phyloP scores from a whole-genome alignment of 169 alveolate genomes.

The Plasmodium gaboni region DNA sequence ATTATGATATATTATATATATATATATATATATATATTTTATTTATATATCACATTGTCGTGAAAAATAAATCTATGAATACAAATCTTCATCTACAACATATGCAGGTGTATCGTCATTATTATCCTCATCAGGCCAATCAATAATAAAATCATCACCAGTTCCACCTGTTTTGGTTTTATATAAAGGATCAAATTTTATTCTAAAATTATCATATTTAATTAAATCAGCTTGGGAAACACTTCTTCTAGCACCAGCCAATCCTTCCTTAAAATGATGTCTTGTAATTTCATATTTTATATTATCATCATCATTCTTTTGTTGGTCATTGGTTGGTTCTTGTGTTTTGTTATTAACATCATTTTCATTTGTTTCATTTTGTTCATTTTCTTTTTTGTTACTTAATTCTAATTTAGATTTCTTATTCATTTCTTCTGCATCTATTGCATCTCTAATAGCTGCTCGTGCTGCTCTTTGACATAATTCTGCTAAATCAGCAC shows the following conservation, averaged over 20 bases:
- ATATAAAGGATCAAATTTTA: constrained; percentile 98
- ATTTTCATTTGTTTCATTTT: constrained; percentile 63
- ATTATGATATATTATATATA: neutral
- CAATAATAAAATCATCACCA: constrained; percentile 89
- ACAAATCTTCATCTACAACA: constrained; percentile 73
- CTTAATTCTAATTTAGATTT: constrained; percentile 77
- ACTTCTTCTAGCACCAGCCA: constrained; percentile 97
- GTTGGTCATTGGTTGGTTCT: constrained; percentile 31
- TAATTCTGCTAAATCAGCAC: constrained; percentile 99
- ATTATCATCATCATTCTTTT: constrained; percentile 86
- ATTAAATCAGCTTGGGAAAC: constrained; percentile 95
- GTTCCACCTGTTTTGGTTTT: constrained; percentile 93
- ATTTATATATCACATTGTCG: neutral
- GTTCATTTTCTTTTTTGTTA: constrained; percentile 75
- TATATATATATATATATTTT: neutral
- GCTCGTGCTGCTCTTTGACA: constrained; percentile 99
- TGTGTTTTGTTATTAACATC: neutral
- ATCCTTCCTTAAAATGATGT: constrained; percentile 99
- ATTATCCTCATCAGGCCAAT: constrained; percentile 94
- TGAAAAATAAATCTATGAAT: constrained; percentile 14
- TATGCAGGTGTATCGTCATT: constrained; percentile 73
- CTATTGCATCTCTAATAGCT: constrained; percentile 99
- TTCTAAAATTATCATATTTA: constrained; percentile 96
- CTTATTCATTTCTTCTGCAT: constrained; percentile 86
- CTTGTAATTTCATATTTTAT: constrained; percentile 96